Evolutionary conservation across 2,329 filamentous ascomycete species (phyloP).

Genomic region (Hymenoscyphus linearis): DNA sequence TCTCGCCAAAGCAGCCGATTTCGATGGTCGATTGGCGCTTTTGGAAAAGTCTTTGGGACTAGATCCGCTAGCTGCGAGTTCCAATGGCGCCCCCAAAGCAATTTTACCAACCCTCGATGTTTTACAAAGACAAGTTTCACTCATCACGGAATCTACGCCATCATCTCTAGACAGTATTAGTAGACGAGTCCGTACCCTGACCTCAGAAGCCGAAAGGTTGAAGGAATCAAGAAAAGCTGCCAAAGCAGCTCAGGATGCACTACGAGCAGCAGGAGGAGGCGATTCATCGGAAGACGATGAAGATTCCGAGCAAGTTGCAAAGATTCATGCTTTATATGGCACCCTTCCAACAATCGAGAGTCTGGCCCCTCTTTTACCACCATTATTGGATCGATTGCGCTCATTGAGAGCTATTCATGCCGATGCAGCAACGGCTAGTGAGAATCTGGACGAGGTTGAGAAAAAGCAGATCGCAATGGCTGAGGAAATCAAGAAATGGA

Average conservation of each 20-base stretch:
- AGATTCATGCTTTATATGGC: constrained; percentile 88
- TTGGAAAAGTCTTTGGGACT: constrained; percentile 81
- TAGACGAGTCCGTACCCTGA: constrained; percentile 63
- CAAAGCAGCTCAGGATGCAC: constrained; percentile 55
- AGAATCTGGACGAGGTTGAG: constrained; percentile 73
- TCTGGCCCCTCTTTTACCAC: constrained; percentile 76
- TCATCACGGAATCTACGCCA: constrained; percentile 67
- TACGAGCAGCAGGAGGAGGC: constrained; percentile 38
- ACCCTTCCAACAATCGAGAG: constrained; percentile 84
- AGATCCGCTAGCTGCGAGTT: constrained; percentile 57
- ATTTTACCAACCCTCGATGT: constrained; percentile 77
- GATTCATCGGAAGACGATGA: constrained; percentile 41
- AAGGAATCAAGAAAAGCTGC: constrained; percentile 60
- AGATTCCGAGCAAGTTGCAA: constrained; percentile 68
- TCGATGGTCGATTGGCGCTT: constrained; percentile 73
- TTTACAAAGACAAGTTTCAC: constrained; percentile 74
- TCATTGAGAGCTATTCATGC: constrained; percentile 81
- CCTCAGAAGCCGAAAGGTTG: constrained; percentile 66
- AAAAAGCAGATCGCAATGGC: constrained; percentile 76
- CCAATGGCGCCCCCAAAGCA: constrained; percentile 55
- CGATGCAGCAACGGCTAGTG: constrained; percentile 75
- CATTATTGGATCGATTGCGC: constrained; percentile 77
- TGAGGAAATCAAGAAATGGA: constrained; percentile 80
- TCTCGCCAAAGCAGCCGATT: constrained; percentile 76
- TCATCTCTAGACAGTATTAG: constrained; percentile 68